phyloP scores from a whole-genome alignment of 2,329 filamentous ascomycete species.

The Decorospora gaudefroyi region DNA sequence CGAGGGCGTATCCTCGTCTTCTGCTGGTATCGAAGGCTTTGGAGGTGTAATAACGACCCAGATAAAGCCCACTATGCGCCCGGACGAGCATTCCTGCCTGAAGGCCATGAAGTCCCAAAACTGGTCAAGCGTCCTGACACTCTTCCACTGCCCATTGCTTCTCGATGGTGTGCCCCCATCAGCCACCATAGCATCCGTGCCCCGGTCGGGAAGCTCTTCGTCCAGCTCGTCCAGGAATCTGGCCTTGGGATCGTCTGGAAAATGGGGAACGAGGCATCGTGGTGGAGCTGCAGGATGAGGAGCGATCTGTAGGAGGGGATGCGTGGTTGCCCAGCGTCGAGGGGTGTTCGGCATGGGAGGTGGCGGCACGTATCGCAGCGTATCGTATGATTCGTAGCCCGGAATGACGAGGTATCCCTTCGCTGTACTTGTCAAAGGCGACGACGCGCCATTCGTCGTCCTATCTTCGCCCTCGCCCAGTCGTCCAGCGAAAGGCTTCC shows the following conservation, averaged over 20 bases:
- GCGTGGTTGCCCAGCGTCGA: conserved; percentile 62
- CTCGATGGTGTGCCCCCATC: conserved; percentile 51
- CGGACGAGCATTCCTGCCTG: conserved; percentile 92
- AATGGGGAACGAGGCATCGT: conserved; percentile 83
- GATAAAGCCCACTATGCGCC: conserved; percentile 87
- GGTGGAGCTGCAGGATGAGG: conserved; percentile 71
- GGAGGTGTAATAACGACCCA: conserved; percentile 84
- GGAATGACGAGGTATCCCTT: conserved; percentile 86
- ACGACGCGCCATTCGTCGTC: conserved; percentile 21
- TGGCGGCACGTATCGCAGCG: conserved; percentile 73
- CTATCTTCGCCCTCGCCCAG: conserved; percentile 34
- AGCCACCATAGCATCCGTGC: conserved; percentile 39
- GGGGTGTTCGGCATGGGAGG: conserved; percentile 47
- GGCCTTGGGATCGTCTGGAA: conserved; percentile 94
- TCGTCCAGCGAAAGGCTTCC: conserved; percentile 38
- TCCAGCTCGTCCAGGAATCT: conserved; percentile 88
- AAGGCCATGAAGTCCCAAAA: conserved; percentile 99
- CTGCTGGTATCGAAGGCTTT: conserved; percentile 41
- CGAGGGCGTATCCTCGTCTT: conserved; percentile 36
- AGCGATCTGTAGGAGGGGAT: conserved; percentile 74
- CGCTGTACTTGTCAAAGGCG: conserved; percentile 48
- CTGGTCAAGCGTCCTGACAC: conserved; percentile 79
- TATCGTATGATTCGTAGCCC: conserved; percentile 81
- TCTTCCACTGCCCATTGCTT: conserved; percentile 76
- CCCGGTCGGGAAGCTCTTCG: conserved; percentile 69